Evolutionary conservation across 129 eudicot species (phyloP).

Genomic region (Pittosporum tobira): DNA sequence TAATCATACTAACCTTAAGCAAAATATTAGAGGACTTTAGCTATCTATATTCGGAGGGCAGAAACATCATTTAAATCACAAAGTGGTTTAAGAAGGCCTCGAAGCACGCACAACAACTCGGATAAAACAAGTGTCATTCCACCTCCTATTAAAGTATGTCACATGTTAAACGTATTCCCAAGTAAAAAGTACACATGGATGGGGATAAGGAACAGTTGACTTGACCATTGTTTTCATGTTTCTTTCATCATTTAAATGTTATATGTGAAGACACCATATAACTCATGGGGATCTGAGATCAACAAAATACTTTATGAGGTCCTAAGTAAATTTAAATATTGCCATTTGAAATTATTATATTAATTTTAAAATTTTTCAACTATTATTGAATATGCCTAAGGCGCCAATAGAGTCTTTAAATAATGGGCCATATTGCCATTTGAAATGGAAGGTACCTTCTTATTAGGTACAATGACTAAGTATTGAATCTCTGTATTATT

Average conservation of each 20-base stretch:
- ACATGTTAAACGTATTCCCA: slow-evolving; percentile 51
- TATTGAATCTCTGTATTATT: slow-evolving; percentile 18
- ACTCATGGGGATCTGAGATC: slow-evolving; percentile 37
- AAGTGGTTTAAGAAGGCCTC: slow-evolving; percentile 23
- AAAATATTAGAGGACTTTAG: slow-evolving; percentile 29
- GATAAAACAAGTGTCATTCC: slow-evolving; percentile 50
- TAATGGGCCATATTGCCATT: slow-evolving; percentile 18
- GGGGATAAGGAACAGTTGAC: slow-evolving; percentile 38
- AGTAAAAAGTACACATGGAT: slow-evolving; percentile 39
- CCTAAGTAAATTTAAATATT: neutral
- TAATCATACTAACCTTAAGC: slow-evolving; percentile 24
- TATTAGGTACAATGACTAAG: slow-evolving; percentile 23
- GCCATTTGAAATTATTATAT: neutral
- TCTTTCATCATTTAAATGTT: slow-evolving; percentile 30
- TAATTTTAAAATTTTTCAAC: neutral
- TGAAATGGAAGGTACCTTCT: slow-evolving; percentile 21
- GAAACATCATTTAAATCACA: slow-evolving; percentile 21
- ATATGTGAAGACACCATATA: slow-evolving; percentile 29
- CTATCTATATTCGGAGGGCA: slow-evolving; percentile 20
- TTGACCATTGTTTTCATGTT: slow-evolving; percentile 46
- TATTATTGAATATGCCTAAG: slow-evolving; percentile 11
- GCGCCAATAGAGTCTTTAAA: slow-evolving; percentile 15
- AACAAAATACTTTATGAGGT: neutral
- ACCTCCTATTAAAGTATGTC: slow-evolving; percentile 49
- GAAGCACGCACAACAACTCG: slow-evolving; percentile 36